Evolutionary conservation across 805 yeast species (phyloP), one percentile per base, ranked within the genome.

Genomic region (Yamadazyma endophytica): DNA sequence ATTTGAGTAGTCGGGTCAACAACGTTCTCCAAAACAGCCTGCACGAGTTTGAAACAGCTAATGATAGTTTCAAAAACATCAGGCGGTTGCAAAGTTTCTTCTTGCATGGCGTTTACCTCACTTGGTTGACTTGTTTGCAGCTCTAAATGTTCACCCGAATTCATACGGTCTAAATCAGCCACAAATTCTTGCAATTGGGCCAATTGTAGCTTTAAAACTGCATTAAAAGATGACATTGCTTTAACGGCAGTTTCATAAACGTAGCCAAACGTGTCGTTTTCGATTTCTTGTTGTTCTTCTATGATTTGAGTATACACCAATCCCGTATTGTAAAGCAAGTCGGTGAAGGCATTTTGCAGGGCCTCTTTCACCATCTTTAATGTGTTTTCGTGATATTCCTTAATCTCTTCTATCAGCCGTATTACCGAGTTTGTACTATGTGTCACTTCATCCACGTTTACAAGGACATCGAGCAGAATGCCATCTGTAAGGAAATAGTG

Each of bases 401-500:
- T 53, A 8, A 75, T 57, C 6, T 37, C 35, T 0, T 37, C 26
- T 25, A 75, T 48, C 2, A 55, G 50, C 39, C 68, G 70, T 2
- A 73, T 49, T 6, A 75, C 58, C 11, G 48, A 43, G 8, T 29
- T 11, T 9, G 9, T 15, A 16, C 17, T 20, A 11, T 21, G 12
- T 12, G 59, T 32, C 3, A 54, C 64, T 23, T 60, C 68, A 13
- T 49, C 58, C 4, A 62, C 54, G 26, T 56, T 58, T n/a, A 21
- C 36, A 32, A 64, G 47, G 8, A 45, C 50, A n/a, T 42, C 29
- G 1, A 61, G 26, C 32, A 58, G 46, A 3, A 73, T 62, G 0
- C 69, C 72, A 9, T 76, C 79, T 6, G 63, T 60, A 30, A 69
- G 69, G 29, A 61, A 53, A 37, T 68, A 74, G 29, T 69, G 72